phyloP scores from a whole-genome alignment of 768 basidiomycete species.

The Tulasnella calospora region DNA sequence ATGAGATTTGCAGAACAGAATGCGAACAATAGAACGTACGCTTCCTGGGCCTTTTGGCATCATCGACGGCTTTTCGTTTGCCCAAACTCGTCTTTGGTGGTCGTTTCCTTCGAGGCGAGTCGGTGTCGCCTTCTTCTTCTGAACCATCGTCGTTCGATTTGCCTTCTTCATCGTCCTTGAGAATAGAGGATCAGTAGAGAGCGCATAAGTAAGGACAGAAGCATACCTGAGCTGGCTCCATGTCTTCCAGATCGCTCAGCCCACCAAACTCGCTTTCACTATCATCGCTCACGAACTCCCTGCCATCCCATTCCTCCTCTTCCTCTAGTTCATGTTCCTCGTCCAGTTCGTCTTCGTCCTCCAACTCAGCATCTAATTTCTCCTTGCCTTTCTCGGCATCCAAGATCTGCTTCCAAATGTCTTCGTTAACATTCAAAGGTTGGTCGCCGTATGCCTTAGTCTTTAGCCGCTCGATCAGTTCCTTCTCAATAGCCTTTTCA shows the following conservation, averaged over 20 bases:
- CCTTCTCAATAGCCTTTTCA: conserved; percentile 92
- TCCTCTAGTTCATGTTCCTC: conserved; percentile 50
- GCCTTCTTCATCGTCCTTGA: conserved; percentile 40
- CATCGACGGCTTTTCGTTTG: conserved; percentile 58
- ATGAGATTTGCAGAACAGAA: not conserved
- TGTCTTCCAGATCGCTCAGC: conserved; percentile 46
- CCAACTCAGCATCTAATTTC: conserved; percentile 45
- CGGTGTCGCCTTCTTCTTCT: conserved; percentile 43
- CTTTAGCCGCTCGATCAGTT: conserved; percentile 91
- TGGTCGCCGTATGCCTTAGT: conserved; percentile 96
- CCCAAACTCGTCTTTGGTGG: conserved; percentile 47
- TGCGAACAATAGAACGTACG: conserved; percentile 43
- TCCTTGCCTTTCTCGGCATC: conserved; percentile 60
- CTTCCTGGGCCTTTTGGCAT: conserved; percentile 51
- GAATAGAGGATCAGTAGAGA: conserved; percentile 5
- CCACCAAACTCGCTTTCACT: conserved; percentile 62
- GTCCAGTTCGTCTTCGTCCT: conserved; percentile 29
- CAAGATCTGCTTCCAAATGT: conserved; percentile 87
- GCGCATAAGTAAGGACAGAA: not conserved
- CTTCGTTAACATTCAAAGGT: conserved; percentile 96
- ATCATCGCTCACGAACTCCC: conserved; percentile 71
- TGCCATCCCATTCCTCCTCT: conserved; percentile 55
- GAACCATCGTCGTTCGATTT: conserved; percentile 47
- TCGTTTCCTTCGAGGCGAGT: conserved; percentile 36
- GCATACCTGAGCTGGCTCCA: conserved; percentile 35